Conservation (phyloP, 352 stramenopile genomes). For the Globisporangium radiosum region DNA sequence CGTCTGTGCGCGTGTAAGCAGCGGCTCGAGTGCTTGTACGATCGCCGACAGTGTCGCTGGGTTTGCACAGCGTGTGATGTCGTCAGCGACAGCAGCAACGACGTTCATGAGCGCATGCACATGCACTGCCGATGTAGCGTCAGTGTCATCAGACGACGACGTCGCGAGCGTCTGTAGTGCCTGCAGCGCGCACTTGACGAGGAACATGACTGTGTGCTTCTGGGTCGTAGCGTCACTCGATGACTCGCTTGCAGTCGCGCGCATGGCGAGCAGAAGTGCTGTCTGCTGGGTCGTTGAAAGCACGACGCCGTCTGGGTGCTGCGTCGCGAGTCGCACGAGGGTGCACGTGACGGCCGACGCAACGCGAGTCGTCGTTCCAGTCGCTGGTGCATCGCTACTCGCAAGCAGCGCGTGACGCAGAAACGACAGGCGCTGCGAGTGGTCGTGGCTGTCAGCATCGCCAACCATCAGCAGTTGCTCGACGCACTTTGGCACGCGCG, state of each 20-base stretch:
- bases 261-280: constrained; percentile 29
- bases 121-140: neutral
- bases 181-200: constrained; percentile 13
- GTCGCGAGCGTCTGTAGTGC: constrained; percentile 4
- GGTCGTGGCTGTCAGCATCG: neutral
- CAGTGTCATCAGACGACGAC: neutral
- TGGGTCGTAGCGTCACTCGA: constrained; percentile 4
- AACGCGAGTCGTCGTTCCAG: constrained; percentile 4
- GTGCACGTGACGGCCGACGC: constrained; percentile 5
- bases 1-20: constrained; percentile 19
- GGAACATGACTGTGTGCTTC: constrained; percentile 8
- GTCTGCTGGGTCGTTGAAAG: constrained; percentile 24
- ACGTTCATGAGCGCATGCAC: constrained; percentile 3
- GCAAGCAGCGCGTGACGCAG: constrained; percentile 15
- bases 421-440: constrained; percentile 9
- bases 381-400: neutral
- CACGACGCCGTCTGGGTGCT: constrained; percentile 16
- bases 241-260: constrained; percentile 4
- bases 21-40: constrained; percentile 15
- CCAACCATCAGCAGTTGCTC: constrained; percentile 4
- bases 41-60: constrained; percentile 1
- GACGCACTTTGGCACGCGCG: constrained; percentile 9
- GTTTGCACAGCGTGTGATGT: neutral
- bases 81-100: constrained; percentile 5
- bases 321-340: constrained; percentile 21